phyloP scores from a whole-genome alignment of 306 rosid genomes.

The Medicago truncatula region MtrunA17r5.0-ANR NC_053043.1:3451001-3451500 shows the following conservation, averaged over 20 bases:
- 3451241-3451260: neutral
- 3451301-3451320: neutral
- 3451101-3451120: constrained; percentile 20
- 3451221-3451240: neutral
- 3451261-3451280: neutral
- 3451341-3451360: constrained; percentile 3
- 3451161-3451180: neutral
- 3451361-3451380: constrained; percentile 63
- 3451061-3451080: no score
- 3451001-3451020: constrained; percentile 14
- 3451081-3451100: no score
- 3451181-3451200: neutral
- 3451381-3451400: constrained; percentile 76
- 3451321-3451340: neutral
- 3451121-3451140: neutral
- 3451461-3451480: neutral
- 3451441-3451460: constrained; percentile 85
- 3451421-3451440: constrained; percentile 97
- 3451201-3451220: neutral
- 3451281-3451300: neutral
- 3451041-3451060: no score
- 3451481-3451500: no score
- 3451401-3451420: constrained; percentile 85
- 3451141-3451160: neutral
- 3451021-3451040: constrained; percentile 21